Percentiles rank a stretch among this genome's conserved stretches.
Conservation (phyloP, 2,329 filamentous ascomycete genomes). For the Scedosporium aurantiacum region DNA sequence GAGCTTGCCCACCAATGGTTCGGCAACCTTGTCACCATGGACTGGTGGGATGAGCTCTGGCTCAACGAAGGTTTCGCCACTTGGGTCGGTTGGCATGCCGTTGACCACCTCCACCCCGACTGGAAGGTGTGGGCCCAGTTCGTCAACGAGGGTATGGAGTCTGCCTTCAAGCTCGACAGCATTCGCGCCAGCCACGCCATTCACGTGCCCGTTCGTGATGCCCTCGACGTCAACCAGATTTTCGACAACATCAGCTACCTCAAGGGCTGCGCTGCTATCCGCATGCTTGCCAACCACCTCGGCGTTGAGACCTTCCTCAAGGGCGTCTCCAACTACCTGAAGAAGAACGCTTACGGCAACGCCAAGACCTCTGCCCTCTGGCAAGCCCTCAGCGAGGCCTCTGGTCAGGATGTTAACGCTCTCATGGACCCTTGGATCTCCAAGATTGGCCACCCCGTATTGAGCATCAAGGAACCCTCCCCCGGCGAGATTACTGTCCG, state of each 20-base stretch:
- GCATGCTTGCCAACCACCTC: slow-evolving; percentile 88
- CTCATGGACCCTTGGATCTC: slow-evolving; percentile 95
- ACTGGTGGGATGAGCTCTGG: slow-evolving; percentile 93
- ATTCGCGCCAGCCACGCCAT: slow-evolving; percentile 91
- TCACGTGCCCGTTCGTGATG: slow-evolving; percentile 87
- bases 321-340: slow-evolving; percentile 82
- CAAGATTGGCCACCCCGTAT: slow-evolving; percentile 86
- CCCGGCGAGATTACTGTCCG: slow-evolving; percentile 69
- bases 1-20: slow-evolving; percentile 97
- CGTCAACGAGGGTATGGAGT: slow-evolving; percentile 87
- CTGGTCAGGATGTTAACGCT: slow-evolving; percentile 70
- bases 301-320: slow-evolving; percentile 80
- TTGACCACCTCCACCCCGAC: slow-evolving; percentile 85
- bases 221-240: slow-evolving; percentile 92
- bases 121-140: slow-evolving; percentile 99
- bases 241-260: slow-evolving; percentile 95
- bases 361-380: slow-evolving; percentile 88
- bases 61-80: slow-evolving; percentile 95
- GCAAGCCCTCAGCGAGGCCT: slow-evolving; percentile 77
- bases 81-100: slow-evolving; percentile 92
- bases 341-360: slow-evolving; percentile 77
- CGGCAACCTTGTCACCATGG: slow-evolving; percentile 90
- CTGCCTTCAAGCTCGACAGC: slow-evolving; percentile 79
- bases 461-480: slow-evolving; percentile 78
- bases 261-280: slow-evolving; percentile 91